Percentiles rank a stretch among this genome's conserved stretches.
phyloP scores from a whole-genome alignment of 768 basidiomycete species.

The Boletus edulis region DNA sequence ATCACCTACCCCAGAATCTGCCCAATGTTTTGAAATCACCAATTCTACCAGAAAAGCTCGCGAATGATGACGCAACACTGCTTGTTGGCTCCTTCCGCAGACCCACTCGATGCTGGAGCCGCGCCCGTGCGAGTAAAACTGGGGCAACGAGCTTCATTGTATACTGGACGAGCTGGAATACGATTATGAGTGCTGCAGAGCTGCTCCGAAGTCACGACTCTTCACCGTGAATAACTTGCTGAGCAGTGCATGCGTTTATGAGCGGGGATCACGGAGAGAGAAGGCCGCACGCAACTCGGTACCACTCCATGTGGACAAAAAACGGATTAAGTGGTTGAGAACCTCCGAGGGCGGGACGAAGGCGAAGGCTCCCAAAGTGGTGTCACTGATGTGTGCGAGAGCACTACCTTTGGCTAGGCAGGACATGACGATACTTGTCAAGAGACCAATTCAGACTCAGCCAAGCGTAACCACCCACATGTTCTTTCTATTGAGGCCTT shows the following conservation, averaged over 20 bases:
- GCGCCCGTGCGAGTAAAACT: slow-evolving; percentile 62
- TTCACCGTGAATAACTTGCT: slow-evolving; percentile 77
- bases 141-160: slow-evolving; percentile 68
- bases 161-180: slow-evolving; percentile 66
- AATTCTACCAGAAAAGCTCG: slow-evolving; percentile 54
- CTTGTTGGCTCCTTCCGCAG: slow-evolving; percentile 54
- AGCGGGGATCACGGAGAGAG: slow-evolving; percentile 10
- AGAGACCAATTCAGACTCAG: background rate
- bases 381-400: slow-evolving; percentile 56
- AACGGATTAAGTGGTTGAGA: slow-evolving; percentile 71
- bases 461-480: background rate
- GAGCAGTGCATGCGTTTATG: slow-evolving; percentile 4
- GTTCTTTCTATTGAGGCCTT: too few relatives aligned
- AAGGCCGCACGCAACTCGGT: slow-evolving; percentile 65
- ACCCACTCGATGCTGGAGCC: slow-evolving; percentile 64
- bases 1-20: slow-evolving; percentile 73
- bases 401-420: slow-evolving; percentile 43
- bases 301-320: slow-evolving; percentile 80
- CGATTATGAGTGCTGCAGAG: background rate
- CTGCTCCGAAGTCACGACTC: background rate
- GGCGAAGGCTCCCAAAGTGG: slow-evolving; percentile 62
- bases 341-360: slow-evolving; percentile 57
- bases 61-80: slow-evolving; percentile 47
- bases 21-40: slow-evolving; percentile 72
- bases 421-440: slow-evolving; percentile 43